Percentiles rank a stretch among this genome's conserved stretches.
phyloP scores from a whole-genome alignment of 2,329 filamentous ascomycete genomes.

The Exophiala aquamarina region DNA sequence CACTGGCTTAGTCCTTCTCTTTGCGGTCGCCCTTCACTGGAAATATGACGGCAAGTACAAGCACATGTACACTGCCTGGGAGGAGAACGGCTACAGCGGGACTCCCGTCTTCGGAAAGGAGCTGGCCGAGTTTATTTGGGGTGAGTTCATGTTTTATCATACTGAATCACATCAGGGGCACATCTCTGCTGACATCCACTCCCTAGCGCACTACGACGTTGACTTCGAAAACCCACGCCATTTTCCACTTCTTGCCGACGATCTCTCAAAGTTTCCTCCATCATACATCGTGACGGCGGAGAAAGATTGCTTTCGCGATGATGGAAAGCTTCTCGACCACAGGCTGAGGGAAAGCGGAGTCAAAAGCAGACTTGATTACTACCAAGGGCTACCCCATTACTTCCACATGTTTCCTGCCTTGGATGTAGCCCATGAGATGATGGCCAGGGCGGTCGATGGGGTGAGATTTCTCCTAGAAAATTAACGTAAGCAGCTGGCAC shows the following conservation, averaged over 20 bases:
- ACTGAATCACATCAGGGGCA: too few species aligned
- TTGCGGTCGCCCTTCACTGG: constrained; percentile 20
- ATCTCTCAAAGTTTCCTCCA: constrained; percentile 23
- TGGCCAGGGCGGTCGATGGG: constrained; percentile 22
- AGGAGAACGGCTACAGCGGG: constrained; percentile 20
- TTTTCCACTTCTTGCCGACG: constrained; percentile 19
- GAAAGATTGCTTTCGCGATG: constrained; percentile 47
- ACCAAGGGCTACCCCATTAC: constrained; percentile 44
- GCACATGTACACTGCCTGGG: constrained; percentile 19
- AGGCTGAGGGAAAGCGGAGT: constrained; percentile 46
- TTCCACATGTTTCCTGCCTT: constrained; percentile 27
- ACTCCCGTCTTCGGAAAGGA: constrained; percentile 17
- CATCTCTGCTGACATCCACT: too few species aligned
- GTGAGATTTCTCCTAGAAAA: constrained; percentile 19
- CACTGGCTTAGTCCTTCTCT: constrained; percentile 20
- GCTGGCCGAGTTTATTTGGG: constrained; percentile 24
- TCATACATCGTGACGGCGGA: constrained; percentile 23
- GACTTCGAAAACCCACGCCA: constrained; percentile 22
- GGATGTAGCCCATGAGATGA: constrained; percentile 18
- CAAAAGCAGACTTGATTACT: constrained; percentile 46
- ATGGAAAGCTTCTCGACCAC: constrained; percentile 52
- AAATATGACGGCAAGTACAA: constrained; percentile 23
- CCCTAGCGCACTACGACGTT: constrained; percentile 18
- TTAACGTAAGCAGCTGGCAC: too few species aligned
- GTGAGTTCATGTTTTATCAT: too few species aligned